phyloP scores from a whole-genome alignment of 2,329 filamentous ascomycete species.

The Exophiala oligosperma region DNA sequence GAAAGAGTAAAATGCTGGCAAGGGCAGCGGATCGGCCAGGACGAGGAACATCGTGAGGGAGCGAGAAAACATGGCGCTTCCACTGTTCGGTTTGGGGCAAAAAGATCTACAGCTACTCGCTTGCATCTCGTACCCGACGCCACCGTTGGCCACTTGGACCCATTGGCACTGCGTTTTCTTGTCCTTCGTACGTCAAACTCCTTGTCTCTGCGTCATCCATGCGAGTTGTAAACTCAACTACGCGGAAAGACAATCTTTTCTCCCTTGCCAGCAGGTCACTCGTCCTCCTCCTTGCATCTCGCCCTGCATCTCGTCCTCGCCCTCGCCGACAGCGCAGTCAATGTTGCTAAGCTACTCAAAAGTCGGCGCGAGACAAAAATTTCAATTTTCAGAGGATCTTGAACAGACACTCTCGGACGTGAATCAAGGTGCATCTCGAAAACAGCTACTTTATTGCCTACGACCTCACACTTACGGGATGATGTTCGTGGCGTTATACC shows the following conservation, averaged over 20 bases:
- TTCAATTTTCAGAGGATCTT: no score
- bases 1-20: no score
- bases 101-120: constrained; percentile 1
- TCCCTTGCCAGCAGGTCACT: background rate
- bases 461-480: no score
- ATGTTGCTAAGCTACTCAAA: no score
- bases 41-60: constrained; percentile 4
- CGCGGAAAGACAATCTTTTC: background rate
- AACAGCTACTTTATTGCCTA: no score
- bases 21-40: constrained; percentile 10
- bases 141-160: background rate
- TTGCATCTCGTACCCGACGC: background rate
- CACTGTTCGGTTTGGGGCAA: background rate
- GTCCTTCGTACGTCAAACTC: background rate
- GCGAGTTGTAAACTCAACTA: background rate
- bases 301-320: no score
- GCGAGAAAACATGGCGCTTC: background rate
- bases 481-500: no score
- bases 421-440: no score
- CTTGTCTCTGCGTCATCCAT: constrained; percentile 4
- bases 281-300: no score
- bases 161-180: background rate
- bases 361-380: no score
- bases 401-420: no score
- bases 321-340: no score